Evolutionary conservation across 768 basidiomycete species (phyloP).

Genomic region (Kwoniella shandongensis): DNA sequence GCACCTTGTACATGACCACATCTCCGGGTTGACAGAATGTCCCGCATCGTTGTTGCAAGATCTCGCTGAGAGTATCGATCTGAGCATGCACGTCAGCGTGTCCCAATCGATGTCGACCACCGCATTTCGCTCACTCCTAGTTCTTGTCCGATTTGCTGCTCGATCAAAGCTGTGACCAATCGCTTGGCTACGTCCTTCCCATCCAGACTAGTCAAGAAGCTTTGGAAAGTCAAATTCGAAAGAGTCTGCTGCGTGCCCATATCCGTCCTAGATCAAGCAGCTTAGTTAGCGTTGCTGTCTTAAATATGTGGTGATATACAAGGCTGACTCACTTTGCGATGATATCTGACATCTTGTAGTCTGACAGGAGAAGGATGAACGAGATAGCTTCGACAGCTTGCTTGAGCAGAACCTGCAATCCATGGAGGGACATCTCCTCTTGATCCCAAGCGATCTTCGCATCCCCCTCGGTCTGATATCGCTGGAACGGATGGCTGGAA

Average conservation of each 20-base stretch:
- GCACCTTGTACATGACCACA: slow-evolving; percentile 93
- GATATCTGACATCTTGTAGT: slow-evolving; percentile 83
- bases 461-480: slow-evolving; percentile 43
- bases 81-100: slow-evolving; percentile 53
- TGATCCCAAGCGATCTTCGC: slow-evolving; percentile 48
- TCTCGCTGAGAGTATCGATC: slow-evolving; percentile 96
- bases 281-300: background rate
- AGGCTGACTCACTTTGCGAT: slow-evolving; percentile 66
- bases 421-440: slow-evolving; percentile 48
- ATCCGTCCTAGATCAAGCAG: slow-evolving; percentile 7
- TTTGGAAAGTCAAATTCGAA: slow-evolving; percentile 73
- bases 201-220: slow-evolving; percentile 76
- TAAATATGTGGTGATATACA: background rate
- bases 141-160: slow-evolving; percentile 96
- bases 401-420: slow-evolving; percentile 61
- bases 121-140: slow-evolving; percentile 68
- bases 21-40: slow-evolving; percentile 98
- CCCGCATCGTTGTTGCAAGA: slow-evolving; percentile 89
- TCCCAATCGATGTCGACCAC: background rate
- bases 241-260: slow-evolving; percentile 62
- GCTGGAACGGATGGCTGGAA: slow-evolving; percentile 37
- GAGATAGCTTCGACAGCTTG: slow-evolving; percentile 92
- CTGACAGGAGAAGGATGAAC: slow-evolving; percentile 85
- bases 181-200: slow-evolving; percentile 86
- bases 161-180: slow-evolving; percentile 91